phyloP scores from a whole-genome alignment of 129 eudicot species.

The Chrysanthemum lavandulifolium region DNA sequence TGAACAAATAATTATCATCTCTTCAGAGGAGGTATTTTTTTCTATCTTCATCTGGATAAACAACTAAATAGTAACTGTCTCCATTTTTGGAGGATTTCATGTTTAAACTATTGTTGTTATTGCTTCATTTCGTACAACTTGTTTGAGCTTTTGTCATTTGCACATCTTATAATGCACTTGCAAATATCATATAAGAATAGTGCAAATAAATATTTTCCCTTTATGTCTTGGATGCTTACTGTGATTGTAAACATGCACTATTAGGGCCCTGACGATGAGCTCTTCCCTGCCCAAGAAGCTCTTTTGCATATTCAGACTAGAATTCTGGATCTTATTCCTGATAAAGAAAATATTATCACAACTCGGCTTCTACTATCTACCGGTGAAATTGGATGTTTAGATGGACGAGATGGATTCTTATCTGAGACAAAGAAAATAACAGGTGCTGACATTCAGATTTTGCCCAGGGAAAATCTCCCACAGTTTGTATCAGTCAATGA shows the following conservation, averaged over 20 bases:
- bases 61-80: background rate
- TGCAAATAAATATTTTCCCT: background rate
- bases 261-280: constrained; percentile 93
- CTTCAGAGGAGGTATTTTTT: constrained; percentile 85
- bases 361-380: constrained; percentile 80
- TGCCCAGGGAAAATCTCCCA: constrained; percentile 74
- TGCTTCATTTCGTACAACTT: constrained; percentile 16
- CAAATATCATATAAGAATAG: background rate
- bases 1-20: constrained; percentile 68
- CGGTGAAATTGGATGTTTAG: constrained; percentile 75
- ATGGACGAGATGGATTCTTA: constrained; percentile 60
- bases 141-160: constrained; percentile 3
- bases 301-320: constrained; percentile 93
- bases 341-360: constrained; percentile 79
- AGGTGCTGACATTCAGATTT: constrained; percentile 71
- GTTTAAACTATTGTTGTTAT: background rate
- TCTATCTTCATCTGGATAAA: constrained; percentile 19
- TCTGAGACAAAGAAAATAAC: constrained; percentile 59
- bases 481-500: constrained; percentile 58
- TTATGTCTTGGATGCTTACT: constrained; percentile 27
- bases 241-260: constrained; percentile 20
- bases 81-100: background rate
- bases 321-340: constrained; percentile 81
- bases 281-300: constrained; percentile 99
- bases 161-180: constrained; percentile 10